phyloP scores from a whole-genome alignment of 352 stramenopile species.

The Phytophthora pinifolia region DNA sequence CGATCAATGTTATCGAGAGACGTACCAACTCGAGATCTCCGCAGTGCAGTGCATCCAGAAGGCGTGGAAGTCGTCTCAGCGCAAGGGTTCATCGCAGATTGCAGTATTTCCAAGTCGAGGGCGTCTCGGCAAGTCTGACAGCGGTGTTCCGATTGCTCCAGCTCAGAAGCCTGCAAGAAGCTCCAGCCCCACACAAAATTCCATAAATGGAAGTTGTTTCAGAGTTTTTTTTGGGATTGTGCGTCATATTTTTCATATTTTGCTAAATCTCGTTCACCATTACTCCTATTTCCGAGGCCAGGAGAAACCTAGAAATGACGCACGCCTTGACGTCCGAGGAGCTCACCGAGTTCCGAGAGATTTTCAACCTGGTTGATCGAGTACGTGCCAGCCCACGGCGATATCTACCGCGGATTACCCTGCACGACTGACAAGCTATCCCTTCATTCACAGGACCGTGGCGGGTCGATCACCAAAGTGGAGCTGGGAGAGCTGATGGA shows the following conservation, averaged over 20 bases:
- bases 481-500: constrained; percentile 94
- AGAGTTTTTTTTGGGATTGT: constrained; percentile 21
- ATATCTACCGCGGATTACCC: background rate
- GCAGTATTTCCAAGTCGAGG: background rate
- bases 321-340: constrained; percentile 78
- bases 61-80: constrained; percentile 23
- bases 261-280: background rate
- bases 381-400: constrained; percentile 26
- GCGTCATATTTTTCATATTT: background rate
- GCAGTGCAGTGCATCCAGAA: constrained; percentile 35
- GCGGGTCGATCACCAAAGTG: constrained; percentile 93
- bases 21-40: constrained; percentile 6
- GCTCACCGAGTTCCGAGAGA: constrained; percentile 92
- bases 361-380: constrained; percentile 94
- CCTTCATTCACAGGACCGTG: constrained; percentile 70
- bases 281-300: background rate
- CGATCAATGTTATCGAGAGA: constrained; percentile 12
- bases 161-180: background rate
- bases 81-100: background rate
- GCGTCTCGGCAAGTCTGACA: background rate
- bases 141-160: constrained; percentile 7
- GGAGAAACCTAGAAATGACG: constrained; percentile 38
- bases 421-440: background rate
- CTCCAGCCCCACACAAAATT: background rate
- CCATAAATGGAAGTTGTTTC: constrained; percentile 24